phyloP scores from a whole-genome alignment of 2,329 filamentous ascomycete species.

The Botryosphaeria dothidea region DNA sequence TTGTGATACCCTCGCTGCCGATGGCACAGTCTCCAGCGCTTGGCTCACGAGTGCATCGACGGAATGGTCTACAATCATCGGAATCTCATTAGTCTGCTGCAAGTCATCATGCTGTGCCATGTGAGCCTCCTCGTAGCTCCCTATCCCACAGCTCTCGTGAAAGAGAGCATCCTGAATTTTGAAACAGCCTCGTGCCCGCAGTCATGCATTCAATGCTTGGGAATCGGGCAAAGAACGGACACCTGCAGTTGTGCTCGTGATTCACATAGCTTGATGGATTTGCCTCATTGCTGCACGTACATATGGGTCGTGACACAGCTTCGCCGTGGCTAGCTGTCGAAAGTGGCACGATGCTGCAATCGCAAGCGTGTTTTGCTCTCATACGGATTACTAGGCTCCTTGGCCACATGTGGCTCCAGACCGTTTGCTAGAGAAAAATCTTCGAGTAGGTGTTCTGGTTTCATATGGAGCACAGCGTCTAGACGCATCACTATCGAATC shows the following conservation, averaged over 20 bases:
- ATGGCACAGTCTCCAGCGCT: background rate
- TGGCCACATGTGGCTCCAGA: too few species aligned
- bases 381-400: background rate
- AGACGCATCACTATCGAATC: too few species aligned
- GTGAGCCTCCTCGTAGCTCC: background rate
- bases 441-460: too few species aligned
- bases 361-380: background rate
- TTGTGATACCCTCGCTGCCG: background rate
- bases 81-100: background rate
- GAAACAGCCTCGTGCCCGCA: background rate
- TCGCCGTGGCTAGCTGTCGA: background rate
- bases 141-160: background rate
- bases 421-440: too few species aligned
- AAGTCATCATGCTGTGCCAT: conserved; percentile 6
- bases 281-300: background rate
- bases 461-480: too few species aligned
- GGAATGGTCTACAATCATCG: background rate
- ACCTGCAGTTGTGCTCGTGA: background rate
- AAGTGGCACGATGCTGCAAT: background rate
- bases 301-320: background rate
- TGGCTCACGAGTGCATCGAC: background rate
- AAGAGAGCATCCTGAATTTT: background rate
- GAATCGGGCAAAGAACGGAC: background rate
- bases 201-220: background rate
- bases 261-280: too few species aligned